Base-by-base conservation (phyloP, 2,329 filamentous ascomycete species). In the Xylariomycetidae sp. region DNA sequence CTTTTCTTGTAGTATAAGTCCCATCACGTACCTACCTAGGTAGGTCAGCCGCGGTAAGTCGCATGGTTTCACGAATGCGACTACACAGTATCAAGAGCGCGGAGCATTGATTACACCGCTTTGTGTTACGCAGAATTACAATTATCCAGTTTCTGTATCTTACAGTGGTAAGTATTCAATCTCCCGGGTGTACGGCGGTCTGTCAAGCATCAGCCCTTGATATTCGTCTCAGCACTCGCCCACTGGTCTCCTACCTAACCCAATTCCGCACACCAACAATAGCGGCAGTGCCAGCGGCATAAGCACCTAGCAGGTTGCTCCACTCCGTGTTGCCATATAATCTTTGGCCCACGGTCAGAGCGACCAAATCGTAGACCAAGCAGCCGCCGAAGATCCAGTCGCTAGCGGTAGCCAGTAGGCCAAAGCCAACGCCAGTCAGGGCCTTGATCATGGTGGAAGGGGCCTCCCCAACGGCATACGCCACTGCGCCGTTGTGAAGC, bases 341-440 rank as follows among this genome's bases (percentile, higher is more conserved):
- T 6, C 58, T 58, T 54, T 79, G 74, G 1, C 74, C 74, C 0
- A 73, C 65, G 19, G 61, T 59, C 40, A 78, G 46, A 6, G 67
- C 72, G 10, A 76, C 57, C 13, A 78, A 58, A 49, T 78, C 71
- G 48, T 77, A 78, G 0, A 74, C 72, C 39, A 79, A 50, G 46
- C 74, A 76, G 0, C 66, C 70, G 0, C 74, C 74, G 31, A 78
- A 70, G 32, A 78, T 75, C 72, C 72, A 77, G 48, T 79, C 74
- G 43, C 71, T 75, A 22, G 53, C 44, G 8, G 61, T 61, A 2
- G 67, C 68, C 12, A 65, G 53, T 0, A 64, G 54, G 0, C 63
- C 71, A 38, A 77, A 78, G 0, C 68, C 72, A 0, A 75, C 44
- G 1, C 67, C 72, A 0, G 74, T 78, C 8, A 70, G 45, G 0